phyloP scores from a whole-genome alignment of 257 asterid species.

The Scutellaria minor region DNA sequence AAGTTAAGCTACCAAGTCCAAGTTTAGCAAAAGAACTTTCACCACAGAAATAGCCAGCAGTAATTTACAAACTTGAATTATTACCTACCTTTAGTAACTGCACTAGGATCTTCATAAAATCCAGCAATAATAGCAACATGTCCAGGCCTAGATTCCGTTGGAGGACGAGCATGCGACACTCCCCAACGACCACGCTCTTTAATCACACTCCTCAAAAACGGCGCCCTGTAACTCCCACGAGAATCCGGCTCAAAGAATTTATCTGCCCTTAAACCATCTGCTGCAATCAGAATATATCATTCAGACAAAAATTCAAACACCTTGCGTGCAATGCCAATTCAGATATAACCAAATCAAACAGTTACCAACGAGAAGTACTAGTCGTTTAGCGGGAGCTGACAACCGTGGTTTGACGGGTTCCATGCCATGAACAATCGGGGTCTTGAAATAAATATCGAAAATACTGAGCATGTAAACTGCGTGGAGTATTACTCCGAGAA shows the following conservation, averaged over 20 bases:
- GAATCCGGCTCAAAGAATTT: conserved; percentile 93
- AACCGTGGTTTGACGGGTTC: conserved; percentile 83
- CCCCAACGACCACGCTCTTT: conserved; percentile 97
- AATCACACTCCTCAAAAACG: conserved; percentile 88
- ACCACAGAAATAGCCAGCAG: conserved; percentile 14
- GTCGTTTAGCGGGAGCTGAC: conserved; percentile 86
- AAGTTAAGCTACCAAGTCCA: conserved; percentile 19
- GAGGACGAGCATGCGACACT: conserved; percentile 98
- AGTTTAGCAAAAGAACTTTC: neutral
- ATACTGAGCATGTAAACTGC: conserved; percentile 98
- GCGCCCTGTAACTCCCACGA: conserved; percentile 80
- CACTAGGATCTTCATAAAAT: conserved; percentile 98
- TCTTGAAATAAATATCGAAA: conserved; percentile 94
- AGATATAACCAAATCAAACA: neutral
- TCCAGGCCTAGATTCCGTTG: conserved; percentile 97
- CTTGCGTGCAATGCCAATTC: conserved; percentile 24
- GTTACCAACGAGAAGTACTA: conserved; percentile 82
- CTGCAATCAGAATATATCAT: conserved; percentile 54
- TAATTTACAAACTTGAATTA: conserved; percentile 24
- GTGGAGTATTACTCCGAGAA: conserved; percentile 89
- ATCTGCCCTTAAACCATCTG: conserved; percentile 97
- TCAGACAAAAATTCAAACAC: conserved; percentile 51
- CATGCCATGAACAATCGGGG: conserved; percentile 96
- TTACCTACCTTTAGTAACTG: conserved; percentile 88
- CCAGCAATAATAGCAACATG: conserved; percentile 99